These are phyloP conservation scores for Kuraishia floccosa DNA, from an alignment of 805 yeast species.

Conservation along the genomic window DNA sequence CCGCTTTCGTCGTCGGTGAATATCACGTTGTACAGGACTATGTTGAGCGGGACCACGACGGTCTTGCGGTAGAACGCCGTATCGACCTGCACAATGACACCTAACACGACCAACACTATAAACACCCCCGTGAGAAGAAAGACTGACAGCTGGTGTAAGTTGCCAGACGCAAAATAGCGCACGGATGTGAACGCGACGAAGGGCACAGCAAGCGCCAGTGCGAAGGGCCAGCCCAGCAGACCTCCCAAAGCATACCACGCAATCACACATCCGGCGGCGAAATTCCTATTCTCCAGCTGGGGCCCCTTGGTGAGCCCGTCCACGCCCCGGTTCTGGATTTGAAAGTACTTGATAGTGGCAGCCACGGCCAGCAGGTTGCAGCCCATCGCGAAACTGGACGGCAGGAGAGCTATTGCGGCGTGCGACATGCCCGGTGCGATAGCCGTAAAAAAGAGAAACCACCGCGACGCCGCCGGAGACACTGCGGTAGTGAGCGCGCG, in stretches of 20 bases:
- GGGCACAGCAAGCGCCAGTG: constrained; percentile 53
- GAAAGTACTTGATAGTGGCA: constrained; percentile 21
- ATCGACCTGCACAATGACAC: constrained; percentile 29
- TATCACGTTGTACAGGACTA: constrained; percentile 72
- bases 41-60: constrained; percentile 69
- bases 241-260: constrained; percentile 54
- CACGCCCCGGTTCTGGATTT: constrained; percentile 3
- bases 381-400: constrained; percentile 68
- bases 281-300: background rate
- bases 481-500: constrained; percentile 23
- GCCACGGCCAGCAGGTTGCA: constrained; percentile 33
- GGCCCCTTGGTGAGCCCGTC: background rate
- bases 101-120: constrained; percentile 5
- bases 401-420: constrained; percentile 77
- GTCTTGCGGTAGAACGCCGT: constrained; percentile 47
- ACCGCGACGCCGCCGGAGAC: constrained; percentile 30
- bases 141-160: constrained; percentile 7
- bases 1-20: constrained; percentile 60
- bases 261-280: constrained; percentile 16
- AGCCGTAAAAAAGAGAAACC: constrained; percentile 54
- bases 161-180: constrained; percentile 3
- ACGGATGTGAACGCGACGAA: constrained; percentile 26
- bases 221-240: constrained; percentile 87
- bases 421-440: constrained; percentile 79
- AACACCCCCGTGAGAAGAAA: constrained; percentile 3